Conservation (phyloP, 2,329 filamentous ascomycete species). For the Penicillium frequentans region DNA sequence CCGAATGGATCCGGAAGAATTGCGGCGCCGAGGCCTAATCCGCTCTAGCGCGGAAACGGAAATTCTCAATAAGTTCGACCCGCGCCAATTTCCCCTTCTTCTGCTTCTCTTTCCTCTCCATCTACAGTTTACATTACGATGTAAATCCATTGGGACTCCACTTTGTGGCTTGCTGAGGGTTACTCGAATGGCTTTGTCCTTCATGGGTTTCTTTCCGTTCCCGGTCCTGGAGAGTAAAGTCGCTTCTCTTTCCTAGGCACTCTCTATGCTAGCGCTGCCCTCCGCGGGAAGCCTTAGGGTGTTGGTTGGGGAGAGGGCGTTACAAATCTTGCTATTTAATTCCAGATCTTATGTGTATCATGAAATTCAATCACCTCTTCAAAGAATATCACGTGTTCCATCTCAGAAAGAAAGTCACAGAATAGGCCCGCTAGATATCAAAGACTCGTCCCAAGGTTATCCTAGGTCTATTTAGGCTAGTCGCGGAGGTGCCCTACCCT, state of each 20-base stretch:
- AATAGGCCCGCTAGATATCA: too few species aligned
- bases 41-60: not conserved
- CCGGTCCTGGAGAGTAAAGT: slow-evolving; percentile 22
- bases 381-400: too few species aligned
- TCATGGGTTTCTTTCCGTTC: slow-evolving; percentile 22
- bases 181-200: slow-evolving; percentile 17
- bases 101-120: slow-evolving; percentile 9
- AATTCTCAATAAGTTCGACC: not conserved
- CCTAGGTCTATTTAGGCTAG: too few species aligned
- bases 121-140: slow-evolving; percentile 19
- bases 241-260: slow-evolving; percentile 16
- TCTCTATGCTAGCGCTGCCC: slow-evolving; percentile 10
- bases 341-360: too few species aligned
- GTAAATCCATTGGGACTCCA: slow-evolving; percentile 22
- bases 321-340: not conserved
- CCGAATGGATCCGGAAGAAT: not conserved
- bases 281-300: slow-evolving; percentile 2
- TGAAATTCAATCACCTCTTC: too few species aligned
- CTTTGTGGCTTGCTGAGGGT: slow-evolving; percentile 23
- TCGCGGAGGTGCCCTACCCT: too few species aligned
- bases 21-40: not conserved
- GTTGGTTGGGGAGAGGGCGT: slow-evolving; percentile 3
- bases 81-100: not conserved
- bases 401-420: too few species aligned
- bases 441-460: too few species aligned